Evolutionary conservation across 768 basidiomycete species (phyloP).

Genomic region (Panaeolus papilionaceus): DNA sequence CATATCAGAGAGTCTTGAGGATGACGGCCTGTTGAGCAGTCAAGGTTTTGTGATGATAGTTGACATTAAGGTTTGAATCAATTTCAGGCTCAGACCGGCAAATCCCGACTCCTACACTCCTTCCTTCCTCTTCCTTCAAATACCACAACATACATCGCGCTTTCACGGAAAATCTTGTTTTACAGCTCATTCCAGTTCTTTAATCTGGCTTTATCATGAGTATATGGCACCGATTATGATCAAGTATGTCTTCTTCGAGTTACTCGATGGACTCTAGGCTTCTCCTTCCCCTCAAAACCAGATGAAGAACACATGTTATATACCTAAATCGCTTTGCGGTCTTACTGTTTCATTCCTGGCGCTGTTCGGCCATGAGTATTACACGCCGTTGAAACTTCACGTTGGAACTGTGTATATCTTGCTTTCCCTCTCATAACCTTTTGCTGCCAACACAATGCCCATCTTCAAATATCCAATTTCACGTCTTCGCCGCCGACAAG

Average conservation of each 20-base stretch:
- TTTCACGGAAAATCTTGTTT: background rate
- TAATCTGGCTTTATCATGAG: constrained; percentile 12
- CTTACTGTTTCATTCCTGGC: background rate
- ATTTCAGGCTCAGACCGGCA: constrained; percentile 45
- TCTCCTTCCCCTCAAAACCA: background rate
- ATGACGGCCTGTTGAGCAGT: constrained; percentile 52
- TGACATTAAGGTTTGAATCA: constrained; percentile 48
- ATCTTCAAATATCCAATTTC: constrained; percentile 42
- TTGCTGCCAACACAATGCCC: constrained; percentile 34
- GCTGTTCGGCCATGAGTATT: background rate
- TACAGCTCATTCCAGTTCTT: background rate
- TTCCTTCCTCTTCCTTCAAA: background rate
- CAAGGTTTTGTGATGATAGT: constrained; percentile 62
- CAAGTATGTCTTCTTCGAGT: background rate
- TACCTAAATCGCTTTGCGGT: background rate
- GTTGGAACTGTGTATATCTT: constrained; percentile 5
- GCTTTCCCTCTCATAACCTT: background rate
- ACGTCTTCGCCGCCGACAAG: constrained; percentile 43
- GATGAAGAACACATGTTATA: constrained; percentile 13
- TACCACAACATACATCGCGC: background rate
- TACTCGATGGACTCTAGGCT: constrained; percentile 2
- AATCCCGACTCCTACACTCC: constrained; percentile 27
- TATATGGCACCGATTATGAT: background rate
- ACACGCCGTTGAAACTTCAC: constrained; percentile 4
- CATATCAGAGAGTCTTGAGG: constrained; percentile 80